Base-by-base conservation (phyloP, 2,329 filamentous ascomycete genomes). In the Fusarium siculi region DNA sequence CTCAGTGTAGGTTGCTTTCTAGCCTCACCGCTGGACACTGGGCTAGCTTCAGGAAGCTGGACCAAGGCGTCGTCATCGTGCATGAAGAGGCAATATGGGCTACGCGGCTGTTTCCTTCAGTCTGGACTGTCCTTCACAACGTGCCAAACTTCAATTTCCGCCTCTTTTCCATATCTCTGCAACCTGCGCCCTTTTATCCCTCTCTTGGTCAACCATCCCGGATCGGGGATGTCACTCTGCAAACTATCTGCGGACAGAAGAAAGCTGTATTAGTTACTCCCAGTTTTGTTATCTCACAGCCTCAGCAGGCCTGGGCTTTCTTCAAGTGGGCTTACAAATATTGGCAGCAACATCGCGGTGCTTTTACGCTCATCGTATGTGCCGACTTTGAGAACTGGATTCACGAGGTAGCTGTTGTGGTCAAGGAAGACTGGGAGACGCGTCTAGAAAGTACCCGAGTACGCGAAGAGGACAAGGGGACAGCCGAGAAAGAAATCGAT, bases 1-100 rank as follows among this genome's bases (percentile, higher is more conserved):
- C 81, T 1, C 70, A 80, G 4, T 86, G 84, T 70, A 81, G 79
- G 23, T 80, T 90, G 15, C 85, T 82, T 36, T 82, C 80, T 11
- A 84, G 83, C 53, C 74, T 83, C 18, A 76, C 76, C 2, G 40
- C 81, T 10, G 87, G 87, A 2, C 81, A 85, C 14, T 90, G 88
- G 88, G 68, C 78, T 9, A 80, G 78, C 23, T 89, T 90, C 68
- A 36, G 78, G 14, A 78, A 77, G 23, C 66, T 73, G 7, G 63
- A 74, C 1, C 56, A 74, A 46, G 78, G 81, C 25, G 68, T 76
- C 54, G 76, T 88, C 16, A 84, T 89, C 40, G 77, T 88, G 7
- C 85, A 88, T 65, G 85, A 87, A 74, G 78, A 82, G 18, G 79
- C 80, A 9, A 69, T 82, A 15, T 81, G 79, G 75, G 77, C 77